These are phyloP conservation scores for Geotrichum aggregatum DNA, from an alignment of 1,139 yeast species.

Conservation along the genomic window DNA sequence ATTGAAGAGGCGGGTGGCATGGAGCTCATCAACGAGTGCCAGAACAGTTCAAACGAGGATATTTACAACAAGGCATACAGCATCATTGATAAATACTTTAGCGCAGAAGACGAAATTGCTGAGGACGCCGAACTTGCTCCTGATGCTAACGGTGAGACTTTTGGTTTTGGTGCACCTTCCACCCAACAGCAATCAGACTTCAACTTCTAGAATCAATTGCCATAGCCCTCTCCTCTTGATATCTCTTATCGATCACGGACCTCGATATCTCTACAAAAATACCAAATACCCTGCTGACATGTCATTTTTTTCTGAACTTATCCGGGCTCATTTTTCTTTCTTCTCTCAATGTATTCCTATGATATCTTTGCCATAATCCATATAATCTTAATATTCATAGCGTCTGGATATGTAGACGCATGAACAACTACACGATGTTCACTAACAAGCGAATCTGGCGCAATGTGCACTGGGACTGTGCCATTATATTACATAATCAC, in stretches of 20 bases:
- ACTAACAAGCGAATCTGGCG: no score
- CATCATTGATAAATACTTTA: constrained; percentile 86
- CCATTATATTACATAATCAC: no score
- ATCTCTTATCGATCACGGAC: not conserved
- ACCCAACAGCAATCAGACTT: constrained; percentile 27
- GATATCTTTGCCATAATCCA: constrained; percentile 1
- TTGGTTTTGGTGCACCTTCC: constrained; percentile 67
- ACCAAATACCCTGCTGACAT: constrained; percentile 6
- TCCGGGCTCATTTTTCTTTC: not conserved
- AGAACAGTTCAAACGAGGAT: constrained; percentile 83
- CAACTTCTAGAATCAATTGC: constrained; percentile 19
- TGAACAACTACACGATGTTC: no score
- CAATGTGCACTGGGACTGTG: no score
- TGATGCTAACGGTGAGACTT: constrained; percentile 70
- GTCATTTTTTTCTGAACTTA: not conserved
- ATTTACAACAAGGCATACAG: constrained; percentile 87
- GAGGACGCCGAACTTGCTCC: constrained; percentile 82
- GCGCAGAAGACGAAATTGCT: constrained; percentile 64
- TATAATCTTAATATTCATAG: constrained; percentile 7
- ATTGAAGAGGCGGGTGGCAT: constrained; percentile 98
- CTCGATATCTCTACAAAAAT: not conserved
- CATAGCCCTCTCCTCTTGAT: not conserved
- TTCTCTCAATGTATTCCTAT: constrained; percentile 8
- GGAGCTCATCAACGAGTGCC: constrained; percentile 93
- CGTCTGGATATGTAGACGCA: not conserved